Conservation (phyloP, 2,329 filamentous ascomycete genomes). For the Xylaria polymorpha region DNA sequence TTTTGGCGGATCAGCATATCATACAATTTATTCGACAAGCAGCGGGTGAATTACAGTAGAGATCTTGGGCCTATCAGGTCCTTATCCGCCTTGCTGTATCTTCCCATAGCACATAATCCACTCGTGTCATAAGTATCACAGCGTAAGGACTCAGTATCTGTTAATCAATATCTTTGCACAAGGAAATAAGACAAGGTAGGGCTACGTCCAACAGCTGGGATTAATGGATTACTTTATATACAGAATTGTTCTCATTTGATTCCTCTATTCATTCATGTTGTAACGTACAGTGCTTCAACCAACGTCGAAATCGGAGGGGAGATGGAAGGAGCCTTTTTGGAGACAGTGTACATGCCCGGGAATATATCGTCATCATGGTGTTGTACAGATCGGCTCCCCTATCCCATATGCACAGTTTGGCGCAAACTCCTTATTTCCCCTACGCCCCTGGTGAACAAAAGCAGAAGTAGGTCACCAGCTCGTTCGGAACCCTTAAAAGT, state of each 20-base stretch:
- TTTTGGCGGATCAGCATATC: no score
- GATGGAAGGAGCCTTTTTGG: slow-evolving; percentile 43
- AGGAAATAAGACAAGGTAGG: not conserved
- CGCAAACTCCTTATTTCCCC: slow-evolving; percentile 42
- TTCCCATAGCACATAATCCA: no score
- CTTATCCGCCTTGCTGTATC: no score
- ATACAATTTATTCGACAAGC: not conserved
- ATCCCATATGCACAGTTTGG: slow-evolving; percentile 43
- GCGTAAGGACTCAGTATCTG: no score
- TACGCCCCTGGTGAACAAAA: slow-evolving; percentile 36
- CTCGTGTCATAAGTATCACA: no score
- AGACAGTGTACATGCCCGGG: slow-evolving; percentile 43
- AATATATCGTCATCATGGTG: slow-evolving; percentile 27
- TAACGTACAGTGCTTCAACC: slow-evolving; percentile 39
- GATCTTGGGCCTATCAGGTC: no score
- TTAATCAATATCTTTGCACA: not conserved
- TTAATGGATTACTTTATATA: slow-evolving; percentile 4
- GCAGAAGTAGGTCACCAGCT: slow-evolving; percentile 39
- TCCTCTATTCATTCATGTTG: slow-evolving; percentile 41
- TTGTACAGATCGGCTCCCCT: slow-evolving; percentile 43
- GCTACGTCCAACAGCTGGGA: no score
- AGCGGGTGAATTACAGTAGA: not conserved
- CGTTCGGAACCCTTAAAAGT: slow-evolving; percentile 41
- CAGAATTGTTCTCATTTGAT: slow-evolving; percentile 23
- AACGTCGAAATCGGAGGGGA: slow-evolving; percentile 43